Evolutionary conservation across 192 early-diverging fungal genomes (phyloP), one percentile per base, ranked within the genome.

Genomic region (Backusella psychrophila): DNA sequence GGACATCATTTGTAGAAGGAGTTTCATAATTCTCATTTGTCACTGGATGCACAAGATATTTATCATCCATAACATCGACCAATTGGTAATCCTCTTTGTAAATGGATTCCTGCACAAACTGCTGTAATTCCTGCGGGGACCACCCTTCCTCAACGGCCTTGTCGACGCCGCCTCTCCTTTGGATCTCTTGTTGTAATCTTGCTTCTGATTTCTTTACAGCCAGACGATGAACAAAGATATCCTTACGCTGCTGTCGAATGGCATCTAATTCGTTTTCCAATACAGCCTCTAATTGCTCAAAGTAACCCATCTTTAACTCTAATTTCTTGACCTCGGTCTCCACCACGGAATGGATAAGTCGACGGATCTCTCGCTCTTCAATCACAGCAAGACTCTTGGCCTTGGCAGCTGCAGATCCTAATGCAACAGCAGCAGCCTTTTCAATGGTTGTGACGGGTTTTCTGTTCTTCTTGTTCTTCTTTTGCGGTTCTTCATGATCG

Each of bases 401-500:
- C 82, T 98, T 98, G 31, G 91, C 97, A 2, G 97, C 96, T 0
- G 97, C 97, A 1, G 97, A 90, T 1, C 94, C 97, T 11, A 99
- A 85, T 1, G 98, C 98, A 0, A 93, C 90, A 0, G 96, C 91
- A 0, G 93, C 93, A 2, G 95, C 94, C 35, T 90, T 91, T 70
- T 94, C 93, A 23, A 98, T 76, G 7, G 87, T 83, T 7, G 89
- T 82, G n/a, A 80, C 73, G 26, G 85, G 79, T 29, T 84, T 76
- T 59, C 78, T 72, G n/a, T 53, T 1, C 6, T 53, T 23, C 26
- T 63, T 63, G 9, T 14, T 63, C 29, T 76, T 76, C 17, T 69
- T 56, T 42, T 69, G 34, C 2, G 59, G 26, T 53, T 72, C 85
- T 2, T 76, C 63, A 6, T 49, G 6, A 46, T 85, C 83, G 8